Conservation (phyloP, 805 yeast species). For the Starmerella riodocensis region DNA sequence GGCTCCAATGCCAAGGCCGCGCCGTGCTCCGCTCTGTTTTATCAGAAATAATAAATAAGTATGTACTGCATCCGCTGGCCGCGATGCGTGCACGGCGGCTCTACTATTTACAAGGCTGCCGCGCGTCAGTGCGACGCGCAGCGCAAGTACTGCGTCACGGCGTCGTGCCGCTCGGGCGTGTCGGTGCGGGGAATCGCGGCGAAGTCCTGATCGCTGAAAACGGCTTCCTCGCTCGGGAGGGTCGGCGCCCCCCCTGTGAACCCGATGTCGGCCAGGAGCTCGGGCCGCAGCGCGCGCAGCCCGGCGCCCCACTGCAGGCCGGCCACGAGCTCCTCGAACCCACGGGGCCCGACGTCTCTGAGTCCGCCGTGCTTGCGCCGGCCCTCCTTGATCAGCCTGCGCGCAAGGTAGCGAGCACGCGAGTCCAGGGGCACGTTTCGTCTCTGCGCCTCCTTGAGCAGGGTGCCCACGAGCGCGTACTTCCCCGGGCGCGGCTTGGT, state of each 20-base stretch:
- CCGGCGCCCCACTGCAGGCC: conserved; percentile 6
- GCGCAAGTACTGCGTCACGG: background rate
- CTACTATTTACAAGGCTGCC: too few species aligned
- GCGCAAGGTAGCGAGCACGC: conserved; percentile 12
- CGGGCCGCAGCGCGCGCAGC: conserved; percentile 1
- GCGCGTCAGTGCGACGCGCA: too few species aligned
- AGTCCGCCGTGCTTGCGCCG: background rate
- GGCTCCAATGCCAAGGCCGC: too few species aligned
- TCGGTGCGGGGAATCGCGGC: conserved; percentile 12
- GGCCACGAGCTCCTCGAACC: conserved; percentile 1
- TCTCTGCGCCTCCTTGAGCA: conserved; percentile 12
- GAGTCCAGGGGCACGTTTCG: conserved; percentile 10
- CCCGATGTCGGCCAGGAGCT: conserved; percentile 8
- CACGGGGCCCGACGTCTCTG: conserved; percentile 8
- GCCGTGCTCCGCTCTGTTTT: too few species aligned
- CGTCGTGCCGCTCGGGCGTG: background rate
- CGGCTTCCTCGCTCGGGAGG: background rate
- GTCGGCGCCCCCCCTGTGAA: background rate
- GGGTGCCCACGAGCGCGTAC: conserved; percentile 12
- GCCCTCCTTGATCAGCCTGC: conserved; percentile 2
- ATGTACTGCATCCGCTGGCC: too few species aligned
- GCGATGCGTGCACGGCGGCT: too few species aligned
- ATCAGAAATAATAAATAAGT: too few species aligned
- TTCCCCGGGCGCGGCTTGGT: conserved; percentile 1
- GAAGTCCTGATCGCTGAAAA: conserved; percentile 3